Base-by-base conservation (phyloP, 2,329 filamentous ascomycete species). In the Xylariaceae sp. region DNA sequence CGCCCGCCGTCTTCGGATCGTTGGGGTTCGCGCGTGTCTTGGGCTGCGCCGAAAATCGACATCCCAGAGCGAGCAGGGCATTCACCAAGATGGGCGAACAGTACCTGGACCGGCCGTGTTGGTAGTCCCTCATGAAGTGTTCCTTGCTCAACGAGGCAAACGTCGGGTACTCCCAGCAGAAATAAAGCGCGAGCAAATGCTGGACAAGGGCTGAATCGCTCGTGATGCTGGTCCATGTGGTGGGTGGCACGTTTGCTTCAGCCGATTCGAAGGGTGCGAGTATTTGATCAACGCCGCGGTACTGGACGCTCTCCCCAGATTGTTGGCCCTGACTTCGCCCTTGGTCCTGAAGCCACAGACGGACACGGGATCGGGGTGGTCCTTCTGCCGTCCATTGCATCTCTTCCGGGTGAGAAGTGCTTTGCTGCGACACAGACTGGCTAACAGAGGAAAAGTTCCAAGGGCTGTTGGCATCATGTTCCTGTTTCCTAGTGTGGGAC, bases 121-220 rank as follows among this genome's bases (percentile, higher is more conserved):
- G 63, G 52, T 84, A 85, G 57, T 86, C 82, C 36, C 70, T 69
- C 41, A 83, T 64, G 51, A 86, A 87, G 52, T 82, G 76, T 50
- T 85, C 79, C 54, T 83, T 81, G 53, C 79, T 84, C 31, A 88
- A 71, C 2, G 83, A 77, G 3, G 81, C 77, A 60, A 85, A 86
- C 9, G 82, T 86, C 3, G 83, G 81, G 56, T 88, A 85, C 48
- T 83, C 77, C 75, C 83, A 87, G 64, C 80, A 83, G 49, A 86
- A 86, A 61, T 85, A 86, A 21, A 85, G 64, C 0, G 74, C 69
- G 36, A 85, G 61, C 8, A 85, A 66, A 50, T 81, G 78, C 44
- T 79, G 69, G 1, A 85, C 75, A 19, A 85, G 68, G 9, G 58
- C 62, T 9, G 65, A 52, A 47, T 85, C 79, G 3, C 59, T 54